Conservation (phyloP, 2,329 filamentous ascomycete genomes). For the Ophiostoma perfectum region DNA sequence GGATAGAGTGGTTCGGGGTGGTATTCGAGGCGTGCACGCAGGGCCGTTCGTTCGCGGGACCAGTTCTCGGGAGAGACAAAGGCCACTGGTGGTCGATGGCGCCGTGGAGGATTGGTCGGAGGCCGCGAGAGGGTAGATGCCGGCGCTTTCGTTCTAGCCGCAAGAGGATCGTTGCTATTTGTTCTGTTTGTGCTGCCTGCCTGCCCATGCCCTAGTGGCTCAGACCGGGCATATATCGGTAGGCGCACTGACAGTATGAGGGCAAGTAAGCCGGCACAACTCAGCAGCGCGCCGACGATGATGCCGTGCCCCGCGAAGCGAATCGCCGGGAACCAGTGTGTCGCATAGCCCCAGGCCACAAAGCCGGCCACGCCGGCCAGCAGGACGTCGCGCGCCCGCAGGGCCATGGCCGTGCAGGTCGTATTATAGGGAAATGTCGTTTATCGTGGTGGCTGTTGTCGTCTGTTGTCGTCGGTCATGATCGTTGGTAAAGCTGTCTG, state of each 20-base stretch:
- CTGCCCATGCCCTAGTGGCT: background rate
- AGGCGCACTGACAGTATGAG: constrained; percentile 38
- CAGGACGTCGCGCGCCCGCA: constrained; percentile 67
- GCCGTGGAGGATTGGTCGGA: background rate
- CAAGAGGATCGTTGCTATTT: background rate
- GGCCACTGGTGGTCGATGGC: constrained; percentile 28
- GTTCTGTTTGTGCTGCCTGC: background rate
- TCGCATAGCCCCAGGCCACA: constrained; percentile 80
- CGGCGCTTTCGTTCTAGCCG: background rate
- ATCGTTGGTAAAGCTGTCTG: background rate
- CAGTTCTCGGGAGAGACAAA: constrained; percentile 63
- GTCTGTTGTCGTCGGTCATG: constrained; percentile 15
- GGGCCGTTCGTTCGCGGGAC: constrained; percentile 61
- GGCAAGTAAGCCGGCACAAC: constrained; percentile 51
- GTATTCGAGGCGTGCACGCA: constrained; percentile 60
- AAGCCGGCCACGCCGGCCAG: constrained; percentile 65
- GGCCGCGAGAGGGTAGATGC: background rate
- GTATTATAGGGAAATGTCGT: background rate
- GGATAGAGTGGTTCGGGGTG: constrained; percentile 65
- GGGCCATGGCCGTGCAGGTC: constrained; percentile 50
- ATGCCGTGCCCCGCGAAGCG: constrained; percentile 86
- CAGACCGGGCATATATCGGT: constrained; percentile 17
- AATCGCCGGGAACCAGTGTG: constrained; percentile 74
- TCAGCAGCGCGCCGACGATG: constrained; percentile 58
- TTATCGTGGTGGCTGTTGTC: background rate